A percentile compares a stretch with the other conserved stretches of the same genome.
Conservation (phyloP, 495 filamentous ascomycete genomes). For the Aspergillus conjunctus region DNA sequence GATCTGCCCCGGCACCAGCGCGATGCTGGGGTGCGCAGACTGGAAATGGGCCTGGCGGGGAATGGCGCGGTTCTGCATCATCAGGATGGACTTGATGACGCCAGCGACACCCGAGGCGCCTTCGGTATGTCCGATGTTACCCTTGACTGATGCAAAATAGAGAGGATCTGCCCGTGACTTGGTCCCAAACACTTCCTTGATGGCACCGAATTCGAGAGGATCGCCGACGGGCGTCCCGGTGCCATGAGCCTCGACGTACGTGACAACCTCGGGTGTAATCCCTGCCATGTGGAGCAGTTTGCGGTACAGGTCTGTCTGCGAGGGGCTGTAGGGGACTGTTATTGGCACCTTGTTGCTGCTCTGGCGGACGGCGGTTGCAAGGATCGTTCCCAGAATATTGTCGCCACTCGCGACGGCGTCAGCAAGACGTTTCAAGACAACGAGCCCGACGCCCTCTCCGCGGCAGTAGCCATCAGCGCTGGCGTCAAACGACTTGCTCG, state of each 20-base stretch:
- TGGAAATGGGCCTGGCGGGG: background rate
- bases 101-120: conserved; percentile 60
- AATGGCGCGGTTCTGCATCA: background rate
- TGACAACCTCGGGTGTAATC: conserved; percentile 39
- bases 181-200: conserved; percentile 44
- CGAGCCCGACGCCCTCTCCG: conserved; percentile 61
- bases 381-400: conserved; percentile 60
- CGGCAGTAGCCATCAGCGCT: conserved; percentile 72
- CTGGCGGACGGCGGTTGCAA: conserved; percentile 28
- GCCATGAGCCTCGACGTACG: conserved; percentile 36
- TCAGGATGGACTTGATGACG: conserved; percentile 51
- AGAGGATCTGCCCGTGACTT: conserved; percentile 25
- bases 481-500: conserved; percentile 69
- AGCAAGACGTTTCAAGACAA: conserved; percentile 62
- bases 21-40: background rate
- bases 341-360: conserved; percentile 27
- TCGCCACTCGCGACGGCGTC: conserved; percentile 32
- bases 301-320: conserved; percentile 25
- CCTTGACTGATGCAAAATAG: conserved; percentile 52
- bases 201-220: conserved; percentile 36
- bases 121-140: conserved; percentile 53
- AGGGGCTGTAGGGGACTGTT: conserved; percentile 34
- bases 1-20: background rate
- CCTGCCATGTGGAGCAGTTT: conserved; percentile 14
- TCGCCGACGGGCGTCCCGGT: conserved; percentile 45